Percentiles rank a stretch among this genome's conserved stretches.
Evolutionary conservation across 2,329 filamentous ascomycete species (phyloP).

Genomic region (Cytospora piceae): DNA sequence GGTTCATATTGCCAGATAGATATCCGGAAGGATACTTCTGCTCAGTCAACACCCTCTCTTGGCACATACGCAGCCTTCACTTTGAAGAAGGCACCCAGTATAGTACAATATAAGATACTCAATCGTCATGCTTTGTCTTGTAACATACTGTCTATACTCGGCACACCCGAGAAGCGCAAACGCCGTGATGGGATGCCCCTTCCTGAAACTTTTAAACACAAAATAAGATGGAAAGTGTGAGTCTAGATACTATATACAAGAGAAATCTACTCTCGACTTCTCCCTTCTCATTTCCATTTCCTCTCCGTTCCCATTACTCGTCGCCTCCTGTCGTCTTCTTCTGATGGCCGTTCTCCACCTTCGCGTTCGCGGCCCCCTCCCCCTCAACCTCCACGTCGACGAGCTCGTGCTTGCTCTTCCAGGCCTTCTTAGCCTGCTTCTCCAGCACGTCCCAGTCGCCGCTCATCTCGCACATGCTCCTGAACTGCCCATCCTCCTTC

Average conservation of each 20-base stretch:
- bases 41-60: no score
- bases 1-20: neutral
- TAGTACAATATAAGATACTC: neutral
- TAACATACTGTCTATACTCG: slow-evolving; percentile 11
- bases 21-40: neutral
- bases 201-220: slow-evolving; percentile 4
- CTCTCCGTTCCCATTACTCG: neutral
- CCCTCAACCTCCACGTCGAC: slow-evolving; percentile 44
- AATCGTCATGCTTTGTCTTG: neutral
- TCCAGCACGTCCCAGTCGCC: slow-evolving; percentile 57
- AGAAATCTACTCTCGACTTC: slow-evolving; percentile 1
- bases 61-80: no score
- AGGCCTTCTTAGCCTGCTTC: slow-evolving; percentile 60
- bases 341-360: no score
- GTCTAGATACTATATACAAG: slow-evolving; percentile 14
- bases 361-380: slow-evolving; percentile 1
- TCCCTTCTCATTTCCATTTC: neutral
- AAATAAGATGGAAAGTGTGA: neutral
- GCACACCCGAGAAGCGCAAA: neutral
- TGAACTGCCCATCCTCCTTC: slow-evolving; percentile 67
- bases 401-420: slow-evolving; percentile 42
- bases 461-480: slow-evolving; percentile 67
- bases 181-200: slow-evolving; percentile 11
- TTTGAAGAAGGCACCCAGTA: neutral
- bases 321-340: neutral